A percentile compares a stretch with the other conserved stretches of the same genome.
These are phyloP conservation scores for Kluyveromyces aestuarii DNA, from an alignment of 805 yeast genomes.

Conservation along the genomic window DNA sequence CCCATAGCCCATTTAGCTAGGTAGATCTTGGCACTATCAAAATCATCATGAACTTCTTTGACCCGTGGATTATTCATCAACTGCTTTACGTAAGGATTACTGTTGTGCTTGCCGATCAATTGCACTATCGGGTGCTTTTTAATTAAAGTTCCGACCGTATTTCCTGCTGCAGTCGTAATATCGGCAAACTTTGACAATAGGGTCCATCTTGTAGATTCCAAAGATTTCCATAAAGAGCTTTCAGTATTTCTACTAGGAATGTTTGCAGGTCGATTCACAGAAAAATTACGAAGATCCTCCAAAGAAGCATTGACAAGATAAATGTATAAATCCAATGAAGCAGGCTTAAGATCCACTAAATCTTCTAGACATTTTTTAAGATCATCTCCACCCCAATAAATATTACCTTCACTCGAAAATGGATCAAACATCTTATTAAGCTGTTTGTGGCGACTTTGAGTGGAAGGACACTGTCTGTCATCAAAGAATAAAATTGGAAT, in stretches of 20 bases:
- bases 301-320: constrained; percentile 68
- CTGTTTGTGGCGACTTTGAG: constrained; percentile 49
- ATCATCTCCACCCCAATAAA: constrained; percentile 91
- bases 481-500: constrained; percentile 87
- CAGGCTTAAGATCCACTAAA: constrained; percentile 54
- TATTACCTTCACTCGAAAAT: constrained; percentile 43
- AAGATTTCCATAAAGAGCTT: constrained; percentile 14
- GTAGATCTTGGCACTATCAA: constrained; percentile 85
- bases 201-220: constrained; percentile 65
- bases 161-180: constrained; percentile 40
- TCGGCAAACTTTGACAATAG: constrained; percentile 77
- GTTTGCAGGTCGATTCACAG: constrained; percentile 6
- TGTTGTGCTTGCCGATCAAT: constrained; percentile 36
- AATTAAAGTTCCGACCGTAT: constrained; percentile 15
- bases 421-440: constrained; percentile 66
- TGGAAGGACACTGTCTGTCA: constrained; percentile 77
- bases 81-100: constrained; percentile 33
- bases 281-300: constrained; percentile 34
- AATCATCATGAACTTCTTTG: constrained; percentile 68
- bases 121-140: constrained; percentile 24
- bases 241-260: not conserved
- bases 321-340: constrained; percentile 64
- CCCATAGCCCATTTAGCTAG: constrained; percentile 95
- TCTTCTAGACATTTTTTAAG: constrained; percentile 48
- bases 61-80: constrained; percentile 73